Evolutionary conservation across 768 basidiomycete genomes (phyloP).

Genomic region (Phylloporus scabripes): DNA sequence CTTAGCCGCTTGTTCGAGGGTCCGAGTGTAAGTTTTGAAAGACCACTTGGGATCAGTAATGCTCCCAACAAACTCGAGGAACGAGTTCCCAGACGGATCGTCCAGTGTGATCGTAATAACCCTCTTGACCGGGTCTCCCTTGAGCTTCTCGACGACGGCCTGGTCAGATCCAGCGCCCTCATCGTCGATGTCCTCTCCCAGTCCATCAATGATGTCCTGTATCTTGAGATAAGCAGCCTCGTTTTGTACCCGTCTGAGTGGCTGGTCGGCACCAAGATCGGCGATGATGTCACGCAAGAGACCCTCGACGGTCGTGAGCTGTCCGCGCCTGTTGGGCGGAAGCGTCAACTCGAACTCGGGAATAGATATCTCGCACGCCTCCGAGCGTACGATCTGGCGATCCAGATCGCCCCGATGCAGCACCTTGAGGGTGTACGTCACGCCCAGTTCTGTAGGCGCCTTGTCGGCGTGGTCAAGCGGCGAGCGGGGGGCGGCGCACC

Average conservation of each 20-base stretch:
- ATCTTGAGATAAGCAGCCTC: constrained; percentile 69
- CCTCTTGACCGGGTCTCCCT: constrained; percentile 51
- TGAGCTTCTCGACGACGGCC: constrained; percentile 29
- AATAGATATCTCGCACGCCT: constrained; percentile 72
- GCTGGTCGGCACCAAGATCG: constrained; percentile 79
- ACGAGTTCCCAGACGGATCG: constrained; percentile 96
- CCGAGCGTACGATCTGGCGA: constrained; percentile 89
- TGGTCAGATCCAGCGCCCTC: constrained; percentile 15
- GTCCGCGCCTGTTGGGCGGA: constrained; percentile 73
- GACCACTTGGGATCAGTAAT: constrained; percentile 94
- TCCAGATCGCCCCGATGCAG: constrained; percentile 73
- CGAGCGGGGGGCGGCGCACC: constrained; percentile 37
- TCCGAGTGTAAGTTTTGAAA: constrained; percentile 74
- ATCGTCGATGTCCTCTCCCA: constrained; percentile 60
- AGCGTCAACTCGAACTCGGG: constrained; percentile 90
- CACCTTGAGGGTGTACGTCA: constrained; percentile 74
- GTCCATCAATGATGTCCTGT: constrained; percentile 60
- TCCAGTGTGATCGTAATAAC: constrained; percentile 82
- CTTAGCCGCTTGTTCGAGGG: constrained; percentile 70
- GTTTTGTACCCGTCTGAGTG: constrained; percentile 75
- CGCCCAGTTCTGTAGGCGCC: constrained; percentile 63
- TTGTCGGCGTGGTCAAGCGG: background rate
- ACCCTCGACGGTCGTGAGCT: constrained; percentile 96
- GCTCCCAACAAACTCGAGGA: constrained; percentile 82
- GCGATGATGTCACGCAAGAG: constrained; percentile 75